Conservation (phyloP, 1,284 basidiomycete genomes). For the Lentinus polychrous region DNA sequence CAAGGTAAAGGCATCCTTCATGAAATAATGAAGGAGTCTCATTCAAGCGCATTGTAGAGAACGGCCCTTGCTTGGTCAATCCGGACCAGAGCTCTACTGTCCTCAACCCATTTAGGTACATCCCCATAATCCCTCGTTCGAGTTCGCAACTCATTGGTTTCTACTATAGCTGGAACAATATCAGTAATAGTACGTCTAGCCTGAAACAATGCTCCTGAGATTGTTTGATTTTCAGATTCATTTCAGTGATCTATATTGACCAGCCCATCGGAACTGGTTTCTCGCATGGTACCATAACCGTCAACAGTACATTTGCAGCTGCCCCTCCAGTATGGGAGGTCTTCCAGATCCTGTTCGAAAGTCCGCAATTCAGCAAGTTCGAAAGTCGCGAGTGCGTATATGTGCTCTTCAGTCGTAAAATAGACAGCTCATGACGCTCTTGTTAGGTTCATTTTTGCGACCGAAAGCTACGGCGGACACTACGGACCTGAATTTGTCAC, state of each 20-base stretch:
- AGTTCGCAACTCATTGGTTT: not conserved
- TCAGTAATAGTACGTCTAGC: constrained; percentile 51
- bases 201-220: not conserved
- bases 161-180: constrained; percentile 53
- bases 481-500: constrained; percentile 60
- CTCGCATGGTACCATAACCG: constrained; percentile 49
- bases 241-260: constrained; percentile 68
- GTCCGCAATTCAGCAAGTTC: constrained; percentile 50
- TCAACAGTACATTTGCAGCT: constrained; percentile 47
- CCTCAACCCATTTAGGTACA: constrained; percentile 48
- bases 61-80: constrained; percentile 55
- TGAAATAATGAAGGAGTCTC: not conserved
- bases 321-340: constrained; percentile 53
- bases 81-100: constrained; percentile 43
- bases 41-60: constrained; percentile 31
- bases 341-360: constrained; percentile 65
- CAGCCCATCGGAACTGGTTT: constrained; percentile 70
- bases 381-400: constrained; percentile 44
- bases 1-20: constrained; percentile 34
- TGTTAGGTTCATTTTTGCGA: constrained; percentile 52
- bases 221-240: not conserved
- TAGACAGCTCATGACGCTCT: not conserved
- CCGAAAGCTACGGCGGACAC: constrained; percentile 66
- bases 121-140: not conserved
- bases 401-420: not conserved